These are phyloP conservation scores for Calycina herbarum DNA, from an alignment of 2,329 filamentous ascomycete species.

Conservation along the genomic window DNA sequence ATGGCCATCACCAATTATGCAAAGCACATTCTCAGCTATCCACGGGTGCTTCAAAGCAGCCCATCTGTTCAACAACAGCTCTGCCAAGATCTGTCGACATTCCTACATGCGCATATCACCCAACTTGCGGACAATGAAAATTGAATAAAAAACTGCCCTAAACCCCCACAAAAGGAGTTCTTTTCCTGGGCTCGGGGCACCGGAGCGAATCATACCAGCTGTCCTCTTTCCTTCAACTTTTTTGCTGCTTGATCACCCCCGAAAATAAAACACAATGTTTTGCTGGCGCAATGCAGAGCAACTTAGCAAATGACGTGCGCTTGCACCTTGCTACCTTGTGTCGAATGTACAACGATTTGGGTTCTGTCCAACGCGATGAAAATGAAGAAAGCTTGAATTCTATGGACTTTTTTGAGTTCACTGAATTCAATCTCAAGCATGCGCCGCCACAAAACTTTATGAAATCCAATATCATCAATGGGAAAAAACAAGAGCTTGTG, in stretches of 20 bases:
- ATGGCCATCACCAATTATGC: too few species aligned
- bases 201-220: slow-evolving; percentile 12
- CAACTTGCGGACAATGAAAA: too few species aligned
- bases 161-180: neutral
- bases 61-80: too few species aligned
- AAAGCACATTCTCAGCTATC: too few species aligned
- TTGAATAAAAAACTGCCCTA: neutral
- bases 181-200: neutral
- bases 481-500: neutral
- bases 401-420: slow-evolving; percentile 6
- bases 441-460: neutral
- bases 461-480: neutral
- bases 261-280: neutral
- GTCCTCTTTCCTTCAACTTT: slow-evolving; percentile 14
- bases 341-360: slow-evolving; percentile 10
- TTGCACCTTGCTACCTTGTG: slow-evolving; percentile 7
- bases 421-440: neutral
- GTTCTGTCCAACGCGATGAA: slow-evolving; percentile 6
- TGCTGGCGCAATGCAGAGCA: neutral
- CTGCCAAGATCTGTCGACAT: too few species aligned
- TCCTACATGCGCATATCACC: too few species aligned
- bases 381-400: slow-evolving; percentile 4
- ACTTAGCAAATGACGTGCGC: slow-evolving; percentile 1
- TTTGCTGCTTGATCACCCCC: neutral
- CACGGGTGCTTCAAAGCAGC: too few species aligned